Conservation (phyloP, 495 filamentous ascomycete genomes). For the Aspergillus incahuasiensis region DNA sequence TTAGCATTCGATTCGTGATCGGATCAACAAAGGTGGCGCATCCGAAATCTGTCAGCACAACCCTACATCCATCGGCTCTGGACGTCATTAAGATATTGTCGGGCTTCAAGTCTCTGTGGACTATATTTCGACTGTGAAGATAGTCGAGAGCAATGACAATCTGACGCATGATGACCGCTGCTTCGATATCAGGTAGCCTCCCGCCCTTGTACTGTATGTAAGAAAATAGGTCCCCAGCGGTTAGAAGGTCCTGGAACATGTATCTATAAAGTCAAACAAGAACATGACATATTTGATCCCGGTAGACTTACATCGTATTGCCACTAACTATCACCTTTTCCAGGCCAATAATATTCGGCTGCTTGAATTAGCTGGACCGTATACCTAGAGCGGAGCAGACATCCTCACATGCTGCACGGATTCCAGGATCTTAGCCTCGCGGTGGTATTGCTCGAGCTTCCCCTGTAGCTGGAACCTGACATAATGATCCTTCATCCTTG, state of each 20-base stretch:
- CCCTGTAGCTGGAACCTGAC: not conserved
- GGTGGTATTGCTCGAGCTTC: conserved; percentile 19
- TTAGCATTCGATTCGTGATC: conserved; percentile 50
- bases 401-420: conserved; percentile 55
- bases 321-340: conserved; percentile 48
- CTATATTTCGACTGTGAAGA: conserved; percentile 52
- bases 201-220: conserved; percentile 49
- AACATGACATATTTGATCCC: not conserved
- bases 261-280: conserved; percentile 41
- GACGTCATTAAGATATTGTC: conserved; percentile 63
- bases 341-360: conserved; percentile 61
- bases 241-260: conserved; percentile 60
- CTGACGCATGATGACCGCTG: conserved; percentile 54
- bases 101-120: conserved; percentile 67
- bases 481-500: not conserved
- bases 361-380: not conserved
- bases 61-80: conserved; percentile 42
- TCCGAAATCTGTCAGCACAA: conserved; percentile 75
- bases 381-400: not conserved
- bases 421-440: conserved; percentile 54
- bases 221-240: conserved; percentile 62
- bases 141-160: conserved; percentile 57
- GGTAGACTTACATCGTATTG: conserved; percentile 48
- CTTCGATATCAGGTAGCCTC: conserved; percentile 45
- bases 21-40: conserved; percentile 44